Evolutionary conservation across 2,329 filamentous ascomycete genomes (phyloP).

Genomic region (Phialophora tarda): DNA sequence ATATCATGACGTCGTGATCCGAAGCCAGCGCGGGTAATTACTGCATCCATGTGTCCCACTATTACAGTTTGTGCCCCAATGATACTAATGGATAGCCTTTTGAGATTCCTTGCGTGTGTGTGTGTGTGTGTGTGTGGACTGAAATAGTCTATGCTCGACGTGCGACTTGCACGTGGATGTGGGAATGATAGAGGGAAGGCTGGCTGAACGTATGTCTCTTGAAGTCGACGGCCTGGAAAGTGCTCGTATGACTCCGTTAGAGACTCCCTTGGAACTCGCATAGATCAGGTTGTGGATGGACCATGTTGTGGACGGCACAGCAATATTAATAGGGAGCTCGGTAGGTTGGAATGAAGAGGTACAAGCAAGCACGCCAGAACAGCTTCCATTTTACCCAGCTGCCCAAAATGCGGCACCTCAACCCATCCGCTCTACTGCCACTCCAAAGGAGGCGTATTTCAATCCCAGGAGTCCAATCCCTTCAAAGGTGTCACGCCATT

Average conservation of each 20-base stretch:
- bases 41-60: neutral
- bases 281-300: neutral
- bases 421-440: too few relatives aligned
- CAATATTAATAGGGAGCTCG: too few relatives aligned
- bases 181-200: neutral
- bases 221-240: neutral
- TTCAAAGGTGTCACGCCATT: too few relatives aligned
- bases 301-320: neutral
- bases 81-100: neutral
- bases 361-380: too few relatives aligned
- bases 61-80: neutral
- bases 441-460: too few relatives aligned
- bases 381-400: too few relatives aligned
- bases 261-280: neutral
- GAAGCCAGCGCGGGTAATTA: neutral
- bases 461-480: too few relatives aligned
- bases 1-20: slow-evolving; percentile 10
- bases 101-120: neutral
- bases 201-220: neutral
- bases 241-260: neutral
- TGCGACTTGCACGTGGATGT: neutral
- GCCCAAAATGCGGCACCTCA: too few relatives aligned
- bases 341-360: neutral
- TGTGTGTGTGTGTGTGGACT: neutral
- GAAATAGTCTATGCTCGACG: too few relatives aligned